A percentile compares a stretch with the other conserved stretches of the same genome.
These are phyloP conservation scores for California macrophylla DNA, from an alignment of 441 rosid species.

Conservation along the genomic window DNA sequence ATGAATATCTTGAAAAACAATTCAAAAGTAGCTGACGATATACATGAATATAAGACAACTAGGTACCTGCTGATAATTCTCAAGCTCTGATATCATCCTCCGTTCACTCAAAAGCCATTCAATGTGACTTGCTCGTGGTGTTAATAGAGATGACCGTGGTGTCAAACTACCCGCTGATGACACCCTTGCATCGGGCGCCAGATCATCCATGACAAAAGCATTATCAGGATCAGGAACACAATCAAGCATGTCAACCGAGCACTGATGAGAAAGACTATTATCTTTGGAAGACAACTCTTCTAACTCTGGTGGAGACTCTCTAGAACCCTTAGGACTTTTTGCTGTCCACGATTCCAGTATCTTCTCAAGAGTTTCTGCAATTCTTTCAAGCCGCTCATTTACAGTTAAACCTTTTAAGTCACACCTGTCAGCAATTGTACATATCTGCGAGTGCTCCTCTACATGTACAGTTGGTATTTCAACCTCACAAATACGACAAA, in stretches of 20 bases:
- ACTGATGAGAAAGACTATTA: neutral
- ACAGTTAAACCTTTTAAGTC: constrained; percentile 83
- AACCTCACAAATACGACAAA: constrained; percentile 96
- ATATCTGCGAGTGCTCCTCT: constrained; percentile 91
- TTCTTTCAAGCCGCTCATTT: constrained; percentile 78
- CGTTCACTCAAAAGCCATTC: constrained; percentile 66
- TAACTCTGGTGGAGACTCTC: constrained; percentile 23
- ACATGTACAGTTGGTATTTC: constrained; percentile 97
- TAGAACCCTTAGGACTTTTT: constrained; percentile 35
- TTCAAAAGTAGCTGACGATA: neutral
- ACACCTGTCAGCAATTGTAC: constrained; percentile 93
- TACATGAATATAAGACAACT: neutral
- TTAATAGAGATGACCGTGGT: constrained; percentile 66
- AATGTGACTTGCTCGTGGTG: constrained; percentile 69
- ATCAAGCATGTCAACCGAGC: neutral
- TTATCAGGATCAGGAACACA: constrained; percentile 21
- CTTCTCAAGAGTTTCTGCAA: constrained; percentile 79
- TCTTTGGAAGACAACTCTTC: constrained; percentile 7
- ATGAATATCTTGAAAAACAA: neutral
- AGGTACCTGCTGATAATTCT: constrained; percentile 68
- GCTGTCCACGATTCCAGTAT: constrained; percentile 67
- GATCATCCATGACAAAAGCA: constrained; percentile 37
- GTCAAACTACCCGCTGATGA: constrained; percentile 81
- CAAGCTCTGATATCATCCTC: constrained; percentile 71
- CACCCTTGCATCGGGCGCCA: constrained; percentile 37